Evolutionary conservation across 2,329 filamentous ascomycete species (phyloP).

Genomic region (Seiridium cupressi): DNA sequence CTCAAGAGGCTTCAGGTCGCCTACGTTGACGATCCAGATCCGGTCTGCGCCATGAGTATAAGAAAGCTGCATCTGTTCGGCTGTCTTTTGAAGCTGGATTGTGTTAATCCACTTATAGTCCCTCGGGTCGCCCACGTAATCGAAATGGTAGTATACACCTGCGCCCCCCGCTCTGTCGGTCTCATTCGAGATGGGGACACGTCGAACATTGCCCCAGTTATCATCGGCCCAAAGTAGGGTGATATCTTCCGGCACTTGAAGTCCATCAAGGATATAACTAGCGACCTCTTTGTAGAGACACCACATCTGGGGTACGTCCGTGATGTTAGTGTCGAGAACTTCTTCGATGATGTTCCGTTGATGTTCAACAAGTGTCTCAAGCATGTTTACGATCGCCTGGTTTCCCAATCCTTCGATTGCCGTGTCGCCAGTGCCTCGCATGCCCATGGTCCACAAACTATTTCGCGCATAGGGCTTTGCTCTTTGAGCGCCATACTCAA

Average conservation of each 20-base stretch:
- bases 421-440: constrained; percentile 69
- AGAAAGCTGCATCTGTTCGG: constrained; percentile 64
- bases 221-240: constrained; percentile 64
- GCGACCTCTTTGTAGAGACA: constrained; percentile 75
- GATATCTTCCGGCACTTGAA: constrained; percentile 59
- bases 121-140: constrained; percentile 57
- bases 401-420: constrained; percentile 53
- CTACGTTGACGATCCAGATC: constrained; percentile 66
- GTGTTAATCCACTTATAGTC: constrained; percentile 67
- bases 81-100: constrained; percentile 62
- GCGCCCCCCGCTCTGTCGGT: constrained; percentile 51
- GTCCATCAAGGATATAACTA: constrained; percentile 63
- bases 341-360: constrained; percentile 58
- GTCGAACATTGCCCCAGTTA: constrained; percentile 59
- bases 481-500: constrained; percentile 63
- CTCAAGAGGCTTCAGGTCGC: constrained; percentile 62
- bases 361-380: constrained; percentile 58
- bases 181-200: constrained; percentile 55
- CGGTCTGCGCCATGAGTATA: constrained; percentile 54
- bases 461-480: constrained; percentile 65
- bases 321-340: constrained; percentile 51
- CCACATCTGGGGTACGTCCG: constrained; percentile 66
- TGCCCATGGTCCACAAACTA: constrained; percentile 65
- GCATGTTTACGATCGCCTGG: constrained; percentile 54
- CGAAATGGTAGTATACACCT: constrained; percentile 55